Evolutionary conservation across 2,329 filamentous ascomycete genomes (phyloP).

Genomic region (Pseudocercospora fijiensis): DNA sequence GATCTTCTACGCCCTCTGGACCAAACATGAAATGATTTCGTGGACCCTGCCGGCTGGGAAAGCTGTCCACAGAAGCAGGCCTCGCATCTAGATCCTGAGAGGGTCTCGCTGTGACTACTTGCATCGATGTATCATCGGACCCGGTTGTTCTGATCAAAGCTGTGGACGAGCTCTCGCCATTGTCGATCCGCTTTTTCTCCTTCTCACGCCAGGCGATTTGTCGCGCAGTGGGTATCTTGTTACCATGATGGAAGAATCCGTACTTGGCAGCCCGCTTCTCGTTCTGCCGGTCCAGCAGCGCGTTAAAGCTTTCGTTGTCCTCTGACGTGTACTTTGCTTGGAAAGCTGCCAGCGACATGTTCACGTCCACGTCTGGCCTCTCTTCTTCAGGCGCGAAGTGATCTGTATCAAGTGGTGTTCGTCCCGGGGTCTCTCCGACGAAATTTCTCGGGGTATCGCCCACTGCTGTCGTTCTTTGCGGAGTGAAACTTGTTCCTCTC

Average conservation of each 20-base stretch:
- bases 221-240: constrained; percentile 70
- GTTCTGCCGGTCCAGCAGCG: constrained; percentile 86
- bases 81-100: constrained; percentile 64
- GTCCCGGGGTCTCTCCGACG: constrained; percentile 67
- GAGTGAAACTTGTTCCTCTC: constrained; percentile 41
- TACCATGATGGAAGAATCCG: constrained; percentile 82
- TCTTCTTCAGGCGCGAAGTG: constrained; percentile 39
- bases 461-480: constrained; percentile 36
- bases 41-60: constrained; percentile 60
- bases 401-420: constrained; percentile 48
- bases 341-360: constrained; percentile 79
- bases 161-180: constrained; percentile 39
- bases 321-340: constrained; percentile 95
- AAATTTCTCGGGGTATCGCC: constrained; percentile 66
- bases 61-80: constrained; percentile 73
- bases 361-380: constrained; percentile 63
- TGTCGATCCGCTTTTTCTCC: constrained; percentile 63
- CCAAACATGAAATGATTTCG: constrained; percentile 86
- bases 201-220: constrained; percentile 56
- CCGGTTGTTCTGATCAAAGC: constrained; percentile 30
- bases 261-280: constrained; percentile 79
- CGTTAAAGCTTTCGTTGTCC: constrained; percentile 96
- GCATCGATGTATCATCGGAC: constrained; percentile 27
- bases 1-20: constrained; percentile 62
- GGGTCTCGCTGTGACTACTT: constrained; percentile 43